Evolutionary conservation across 2,329 filamentous ascomycete genomes (phyloP).

Genomic region (Fusarium coffeatum): DNA sequence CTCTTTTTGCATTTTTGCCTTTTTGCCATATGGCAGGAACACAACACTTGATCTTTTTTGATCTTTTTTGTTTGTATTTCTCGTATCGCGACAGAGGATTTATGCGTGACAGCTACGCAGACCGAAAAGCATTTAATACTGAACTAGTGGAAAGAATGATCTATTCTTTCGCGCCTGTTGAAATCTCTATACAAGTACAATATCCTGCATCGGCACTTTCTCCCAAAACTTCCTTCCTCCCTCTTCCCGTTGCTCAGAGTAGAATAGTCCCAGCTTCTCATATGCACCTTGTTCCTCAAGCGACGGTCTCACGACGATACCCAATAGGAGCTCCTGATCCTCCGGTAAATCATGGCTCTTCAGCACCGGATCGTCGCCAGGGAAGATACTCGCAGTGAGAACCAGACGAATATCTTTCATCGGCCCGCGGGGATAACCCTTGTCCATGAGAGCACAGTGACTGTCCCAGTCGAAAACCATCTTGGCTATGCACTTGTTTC

Average conservation of each 20-base stretch:
- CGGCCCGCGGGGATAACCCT: neutral
- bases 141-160: fast-evolving
- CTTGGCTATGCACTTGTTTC: neutral
- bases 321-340: neutral
- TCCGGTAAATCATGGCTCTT: neutral
- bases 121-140: fast-evolving
- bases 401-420: neutral
- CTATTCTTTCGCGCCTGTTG: fast-evolving
- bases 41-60: fast-evolving
- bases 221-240: neutral
- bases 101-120: fast-evolving
- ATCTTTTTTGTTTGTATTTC: neutral
- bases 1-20: neutral
- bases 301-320: neutral
- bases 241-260: neutral
- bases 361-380: neutral
- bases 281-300: neutral
- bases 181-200: neutral
- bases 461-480: neutral
- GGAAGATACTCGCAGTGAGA: neutral
- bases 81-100: fast-evolving
- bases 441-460: fast-evolving
- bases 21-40: no score
- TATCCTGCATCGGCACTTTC: neutral
- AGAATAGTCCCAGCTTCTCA: neutral